These are phyloP conservation scores for Eleusine coracana DNA, from an alignment of 176 grass and related monocot genomes.

Conservation along the genomic window DNA sequence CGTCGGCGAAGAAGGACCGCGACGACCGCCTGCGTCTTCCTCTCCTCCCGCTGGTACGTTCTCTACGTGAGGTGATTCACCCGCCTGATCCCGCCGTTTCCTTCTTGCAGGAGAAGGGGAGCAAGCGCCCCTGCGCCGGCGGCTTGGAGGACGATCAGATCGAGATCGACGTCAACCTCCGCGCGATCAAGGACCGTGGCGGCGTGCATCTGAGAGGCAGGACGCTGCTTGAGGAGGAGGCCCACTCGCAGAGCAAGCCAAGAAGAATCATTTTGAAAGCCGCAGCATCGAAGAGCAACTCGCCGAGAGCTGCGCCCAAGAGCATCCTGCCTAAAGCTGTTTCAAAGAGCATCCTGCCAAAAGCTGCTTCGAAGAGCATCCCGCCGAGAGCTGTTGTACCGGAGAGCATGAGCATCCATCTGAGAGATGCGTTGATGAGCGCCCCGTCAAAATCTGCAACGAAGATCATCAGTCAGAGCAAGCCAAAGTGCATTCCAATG, in stretches of 20 bases:
- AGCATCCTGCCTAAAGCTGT: not conserved
- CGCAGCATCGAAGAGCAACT: too few relatives aligned
- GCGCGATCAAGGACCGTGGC: not conserved
- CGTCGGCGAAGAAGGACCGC: not conserved
- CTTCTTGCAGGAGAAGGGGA: too few relatives aligned
- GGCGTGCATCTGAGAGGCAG: not conserved
- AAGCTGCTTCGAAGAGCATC: not conserved
- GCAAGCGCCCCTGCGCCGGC: not conserved
- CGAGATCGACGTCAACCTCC: not conserved
- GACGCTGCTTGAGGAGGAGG: not conserved
- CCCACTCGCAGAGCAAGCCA: not conserved
- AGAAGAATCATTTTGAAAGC: not conserved
- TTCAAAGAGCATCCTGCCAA: not conserved
- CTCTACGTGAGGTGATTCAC: too few relatives aligned
- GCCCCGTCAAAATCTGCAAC: too few relatives aligned
- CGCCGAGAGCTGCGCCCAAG: not conserved
- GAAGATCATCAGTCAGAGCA: too few relatives aligned
- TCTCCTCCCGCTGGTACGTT: too few relatives aligned
- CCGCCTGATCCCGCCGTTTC: too few relatives aligned
- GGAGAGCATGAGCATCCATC: too few relatives aligned
- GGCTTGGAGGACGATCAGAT: too few relatives aligned
- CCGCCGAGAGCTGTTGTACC: not conserved
- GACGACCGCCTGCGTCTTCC: not conserved
- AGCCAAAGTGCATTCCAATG: too few relatives aligned
- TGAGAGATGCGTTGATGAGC: too few relatives aligned